A percentile compares a stretch with the other conserved stretches of the same genome.
Evolutionary conservation across 192 early-diverging fungal species (phyloP).

Genomic region (Backusella parvicylindrica): DNA sequence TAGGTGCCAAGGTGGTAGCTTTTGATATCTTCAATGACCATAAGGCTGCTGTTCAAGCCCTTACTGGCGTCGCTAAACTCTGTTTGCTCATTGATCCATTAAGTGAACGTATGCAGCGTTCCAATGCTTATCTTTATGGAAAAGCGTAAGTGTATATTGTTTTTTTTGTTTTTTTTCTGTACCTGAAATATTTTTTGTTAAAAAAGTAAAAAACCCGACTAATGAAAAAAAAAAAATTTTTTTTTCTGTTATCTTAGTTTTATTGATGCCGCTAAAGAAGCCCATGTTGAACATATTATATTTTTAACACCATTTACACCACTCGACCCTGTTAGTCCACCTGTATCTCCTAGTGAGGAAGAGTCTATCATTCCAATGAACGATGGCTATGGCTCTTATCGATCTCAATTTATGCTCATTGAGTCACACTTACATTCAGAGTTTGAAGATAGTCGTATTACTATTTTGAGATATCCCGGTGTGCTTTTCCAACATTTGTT

Average conservation of each 20-base stretch:
- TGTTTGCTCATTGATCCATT: constrained; percentile 35
- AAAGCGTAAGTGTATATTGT: constrained; percentile 33
- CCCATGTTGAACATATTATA: constrained; percentile 33
- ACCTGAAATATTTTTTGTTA: constrained; percentile 3
- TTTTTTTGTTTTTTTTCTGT: neutral
- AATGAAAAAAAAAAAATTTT: constrained; percentile 10
- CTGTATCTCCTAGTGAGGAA: neutral
- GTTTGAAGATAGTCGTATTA: constrained; percentile 26
- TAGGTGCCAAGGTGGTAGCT: constrained; percentile 28
- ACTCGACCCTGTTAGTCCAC: constrained; percentile 17
- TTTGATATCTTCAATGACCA: constrained; percentile 29
- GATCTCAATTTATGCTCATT: constrained; percentile 29
- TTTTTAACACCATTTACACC: constrained; percentile 36
- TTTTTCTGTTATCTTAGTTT: constrained; percentile 21
- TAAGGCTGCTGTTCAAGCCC: constrained; percentile 14
- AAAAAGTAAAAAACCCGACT: neutral
- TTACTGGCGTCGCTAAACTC: constrained; percentile 33
- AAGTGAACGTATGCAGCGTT: constrained; percentile 29
- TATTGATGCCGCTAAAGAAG: constrained; percentile 35
- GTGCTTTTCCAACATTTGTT: constrained; percentile 37
- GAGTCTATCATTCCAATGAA: neutral
- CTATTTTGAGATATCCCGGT: constrained; percentile 37
- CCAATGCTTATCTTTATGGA: constrained; percentile 24
- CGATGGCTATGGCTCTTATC: constrained; percentile 10
- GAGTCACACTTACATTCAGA: constrained; percentile 24